Evolutionary conservation across 1,139 yeast species (phyloP).

Genomic region (Sporopachydermia cereana): DNA sequence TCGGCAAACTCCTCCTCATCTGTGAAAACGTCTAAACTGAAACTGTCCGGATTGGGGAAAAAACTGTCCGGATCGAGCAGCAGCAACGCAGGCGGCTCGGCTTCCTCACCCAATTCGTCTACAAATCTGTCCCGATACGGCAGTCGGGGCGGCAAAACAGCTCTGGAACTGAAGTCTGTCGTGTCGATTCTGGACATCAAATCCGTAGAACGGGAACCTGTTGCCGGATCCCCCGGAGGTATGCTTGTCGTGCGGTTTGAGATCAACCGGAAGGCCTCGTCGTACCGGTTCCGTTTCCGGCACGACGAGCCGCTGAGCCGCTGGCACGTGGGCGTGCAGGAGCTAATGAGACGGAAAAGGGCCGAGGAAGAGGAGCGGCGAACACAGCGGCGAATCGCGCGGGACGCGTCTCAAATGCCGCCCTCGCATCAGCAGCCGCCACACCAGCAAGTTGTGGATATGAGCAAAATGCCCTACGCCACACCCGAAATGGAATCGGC

Average conservation of each 20-base stretch:
- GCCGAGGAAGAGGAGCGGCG: constrained; percentile 4
- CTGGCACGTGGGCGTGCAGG: constrained; percentile 18
- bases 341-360: background rate
- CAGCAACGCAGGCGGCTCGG: background rate
- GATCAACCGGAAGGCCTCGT: constrained; percentile 19
- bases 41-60: constrained; percentile 2
- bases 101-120: background rate
- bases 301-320: constrained; percentile 23
- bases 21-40: constrained; percentile 9
- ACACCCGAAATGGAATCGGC: no score
- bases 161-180: constrained; percentile 1
- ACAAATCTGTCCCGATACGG: background rate
- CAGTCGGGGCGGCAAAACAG: background rate
- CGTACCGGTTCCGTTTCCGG: constrained; percentile 22
- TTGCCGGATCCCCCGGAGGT: constrained; percentile 23
- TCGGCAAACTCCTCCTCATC: constrained; percentile 6
- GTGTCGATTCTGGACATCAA: background rate
- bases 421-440: no score
- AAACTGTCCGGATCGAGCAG: background rate
- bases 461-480: no score
- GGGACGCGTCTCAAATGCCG: background rate
- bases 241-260: constrained; percentile 22
- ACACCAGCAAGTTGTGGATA: no score
- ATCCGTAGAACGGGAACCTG: constrained; percentile 11
- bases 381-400: background rate